A percentile compares a stretch with the other conserved stretches of the same genome.
Conservation (phyloP, 257 asterid genomes). For the Solanum chmielewskii region DNA sequence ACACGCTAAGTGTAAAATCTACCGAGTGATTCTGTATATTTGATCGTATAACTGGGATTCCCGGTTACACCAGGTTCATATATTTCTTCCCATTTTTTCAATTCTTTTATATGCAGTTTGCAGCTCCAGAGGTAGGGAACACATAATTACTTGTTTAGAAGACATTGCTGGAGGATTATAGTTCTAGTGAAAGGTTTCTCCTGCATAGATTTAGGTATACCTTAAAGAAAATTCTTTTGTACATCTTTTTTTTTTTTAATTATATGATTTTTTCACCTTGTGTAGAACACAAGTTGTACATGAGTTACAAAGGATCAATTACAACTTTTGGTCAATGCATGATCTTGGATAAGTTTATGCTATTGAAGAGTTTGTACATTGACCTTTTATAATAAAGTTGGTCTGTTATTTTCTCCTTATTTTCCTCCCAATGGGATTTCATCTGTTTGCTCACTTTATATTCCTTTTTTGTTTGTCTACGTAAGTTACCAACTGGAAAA, state of each 20-base stretch:
- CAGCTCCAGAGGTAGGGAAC: constrained; percentile 4
- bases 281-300: constrained; percentile 19
- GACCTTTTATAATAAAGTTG: background rate
- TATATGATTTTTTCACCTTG: background rate
- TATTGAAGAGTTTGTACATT: background rate
- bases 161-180: constrained; percentile 3
- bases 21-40: constrained; percentile 8
- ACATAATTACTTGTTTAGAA: constrained; percentile 11
- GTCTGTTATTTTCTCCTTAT: background rate
- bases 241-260: background rate
- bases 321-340: constrained; percentile 14
- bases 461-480: background rate
- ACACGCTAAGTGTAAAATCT: constrained; percentile 16
- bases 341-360: background rate
- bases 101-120: constrained; percentile 23
- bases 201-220: constrained; percentile 11
- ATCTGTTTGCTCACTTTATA: background rate
- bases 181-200: constrained; percentile 6
- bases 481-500: background rate
- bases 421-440: background rate
- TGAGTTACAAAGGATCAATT: constrained; percentile 12
- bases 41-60: background rate
- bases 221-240: constrained; percentile 11
- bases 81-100: background rate
- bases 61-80: constrained; percentile 17